Evolutionary conservation across 2,329 filamentous ascomycete genomes (phyloP).

Genomic region (Furcasterigmium furcatum): DNA sequence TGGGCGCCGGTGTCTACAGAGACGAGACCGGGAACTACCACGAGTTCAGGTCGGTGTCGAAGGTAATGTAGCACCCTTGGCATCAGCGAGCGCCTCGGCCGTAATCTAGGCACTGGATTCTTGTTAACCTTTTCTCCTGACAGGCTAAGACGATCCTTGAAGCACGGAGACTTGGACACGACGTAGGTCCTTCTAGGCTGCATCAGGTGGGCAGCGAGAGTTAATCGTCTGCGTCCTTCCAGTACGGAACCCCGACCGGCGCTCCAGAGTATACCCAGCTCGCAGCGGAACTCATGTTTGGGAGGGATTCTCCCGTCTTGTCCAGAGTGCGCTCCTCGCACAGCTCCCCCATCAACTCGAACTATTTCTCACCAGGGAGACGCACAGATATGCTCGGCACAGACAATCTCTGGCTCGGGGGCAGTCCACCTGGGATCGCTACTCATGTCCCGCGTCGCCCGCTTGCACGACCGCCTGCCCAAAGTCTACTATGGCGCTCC

Average conservation of each 20-base stretch:
- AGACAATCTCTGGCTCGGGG: constrained; percentile 24
- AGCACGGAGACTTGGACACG: constrained; percentile 1
- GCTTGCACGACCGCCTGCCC: constrained; percentile 6
- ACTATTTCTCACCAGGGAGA: too few species aligned
- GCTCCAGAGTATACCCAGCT: not conserved
- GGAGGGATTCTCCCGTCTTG: not conserved
- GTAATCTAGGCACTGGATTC: not conserved
- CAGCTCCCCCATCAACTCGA: too few species aligned
- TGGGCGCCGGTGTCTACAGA: constrained; percentile 3
- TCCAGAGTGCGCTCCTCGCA: not conserved
- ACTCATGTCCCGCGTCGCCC: not conserved
- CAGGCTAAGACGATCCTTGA: not conserved
- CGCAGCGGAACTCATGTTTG: not conserved
- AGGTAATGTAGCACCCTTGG: not conserved
- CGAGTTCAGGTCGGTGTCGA: not conserved
- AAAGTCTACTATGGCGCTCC: constrained; percentile 23
- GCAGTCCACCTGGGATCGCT: constrained; percentile 9
- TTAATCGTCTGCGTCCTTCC: too few species aligned
- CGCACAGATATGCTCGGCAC: constrained; percentile 7
- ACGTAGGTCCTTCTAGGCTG: not conserved
- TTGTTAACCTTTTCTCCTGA: too few species aligned
- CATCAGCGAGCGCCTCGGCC: too few species aligned
- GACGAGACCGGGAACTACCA: constrained; percentile 1
- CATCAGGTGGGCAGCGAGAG: too few species aligned
- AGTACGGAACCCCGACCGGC: not conserved